Evolutionary conservation across 2,329 filamentous ascomycete genomes (phyloP), one percentile per base, ranked within the genome.

Genomic region (Beauveria bassiana): DNA sequence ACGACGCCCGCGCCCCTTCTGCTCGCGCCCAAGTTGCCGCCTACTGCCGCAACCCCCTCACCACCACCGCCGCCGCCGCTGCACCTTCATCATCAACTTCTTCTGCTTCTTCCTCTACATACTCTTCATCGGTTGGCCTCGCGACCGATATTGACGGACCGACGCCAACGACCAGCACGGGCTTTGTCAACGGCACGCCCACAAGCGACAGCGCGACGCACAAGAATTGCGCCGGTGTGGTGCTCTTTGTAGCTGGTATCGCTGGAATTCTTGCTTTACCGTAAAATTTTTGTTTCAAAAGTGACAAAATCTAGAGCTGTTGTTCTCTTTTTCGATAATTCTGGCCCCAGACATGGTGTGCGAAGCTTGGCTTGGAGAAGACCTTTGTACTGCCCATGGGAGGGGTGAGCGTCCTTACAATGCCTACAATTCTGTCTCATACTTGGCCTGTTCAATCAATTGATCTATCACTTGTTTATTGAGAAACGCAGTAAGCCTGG

Each of bases 1-100:
- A 78, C 67, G 80, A 83, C 70, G 1, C 68, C 56, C 73, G 76
- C 51, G 71, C 68, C 64, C 59, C 66, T 58, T 59, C 69, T 22
- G 73, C 72, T 65, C 64, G 71, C 55, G 68, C 72, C 66, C 75
- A 78, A 65, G 78, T 77, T 62, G 76, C 73, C 62, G 74, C 75
- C 51, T 77, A 71, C 74, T 82, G 80, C 74, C 69, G 71, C 61
- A 75, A 78, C 65, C 78, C 77, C 63, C 76, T 72, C 62, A 74
- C 75, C 50, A 70, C 69, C 46, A 68, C 70, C 62, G 65, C 65
- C 56, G 63, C 47, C 14, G 14, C 47, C 26, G 16, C 10, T 65
- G 55, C 10, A 14, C 62, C 63, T 69, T n/a, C 50, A 66, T 63
- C 58, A 69, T 59, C 63, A 22, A 63, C 65, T 50, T 61, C 67